Conservation (phyloP, 306 rosid species). For the Neltuma alba region DNA sequence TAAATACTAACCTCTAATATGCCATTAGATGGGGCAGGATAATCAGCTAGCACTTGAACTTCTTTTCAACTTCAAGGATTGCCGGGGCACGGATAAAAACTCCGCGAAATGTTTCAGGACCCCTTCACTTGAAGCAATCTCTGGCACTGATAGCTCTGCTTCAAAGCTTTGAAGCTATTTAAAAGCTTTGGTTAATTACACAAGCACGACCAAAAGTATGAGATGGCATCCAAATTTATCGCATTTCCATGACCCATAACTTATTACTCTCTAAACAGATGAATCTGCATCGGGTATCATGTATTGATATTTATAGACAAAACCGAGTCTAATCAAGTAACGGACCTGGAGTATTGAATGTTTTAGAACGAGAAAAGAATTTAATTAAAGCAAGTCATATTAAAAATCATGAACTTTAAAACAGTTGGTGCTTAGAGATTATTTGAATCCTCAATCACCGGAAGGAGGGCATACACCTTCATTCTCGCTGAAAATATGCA, state of each 20-base stretch:
- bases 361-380: neutral
- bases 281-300: neutral
- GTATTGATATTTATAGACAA: neutral
- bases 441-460: neutral
- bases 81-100: conserved; percentile 97
- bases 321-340: neutral
- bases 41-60: conserved; percentile 83
- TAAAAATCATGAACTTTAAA: neutral
- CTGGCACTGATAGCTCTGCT: conserved; percentile 74
- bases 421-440: neutral
- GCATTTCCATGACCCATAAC: neutral
- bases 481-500: neutral
- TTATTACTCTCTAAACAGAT: neutral
- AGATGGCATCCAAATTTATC: neutral
- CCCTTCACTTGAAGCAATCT: conserved; percentile 85
- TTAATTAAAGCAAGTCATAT: neutral
- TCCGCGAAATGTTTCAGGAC: conserved; percentile 84
- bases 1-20: conserved; percentile 53
- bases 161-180: conserved; percentile 88
- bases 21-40: conserved; percentile 49
- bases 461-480: neutral
- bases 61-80: conserved; percentile 82
- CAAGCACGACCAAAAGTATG: neutral
- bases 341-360: neutral
- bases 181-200: conserved; percentile 9